These are phyloP conservation scores for Paraphaeosphaeria minitans DNA, from an alignment of 2,329 filamentous ascomycete genomes.

Conservation along the genomic window DNA sequence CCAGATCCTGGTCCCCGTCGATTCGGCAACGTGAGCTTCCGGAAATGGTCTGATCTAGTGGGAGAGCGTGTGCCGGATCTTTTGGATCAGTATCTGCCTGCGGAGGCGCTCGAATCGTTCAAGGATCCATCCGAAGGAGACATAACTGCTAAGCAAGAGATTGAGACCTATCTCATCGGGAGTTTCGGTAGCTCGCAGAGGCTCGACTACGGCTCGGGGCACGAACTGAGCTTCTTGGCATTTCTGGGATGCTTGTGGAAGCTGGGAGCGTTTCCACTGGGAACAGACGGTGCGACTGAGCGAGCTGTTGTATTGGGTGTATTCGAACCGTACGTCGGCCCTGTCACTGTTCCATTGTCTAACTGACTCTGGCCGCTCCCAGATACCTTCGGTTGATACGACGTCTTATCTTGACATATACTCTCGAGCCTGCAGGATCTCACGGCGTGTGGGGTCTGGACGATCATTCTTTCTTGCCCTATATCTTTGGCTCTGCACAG, in stretches of 20 bases:
- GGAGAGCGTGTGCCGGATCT: conserved; percentile 63
- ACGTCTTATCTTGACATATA: conserved; percentile 85
- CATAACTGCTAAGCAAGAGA: conserved; percentile 65
- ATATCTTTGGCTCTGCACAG: conserved; percentile 94
- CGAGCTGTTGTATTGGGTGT: conserved; percentile 80
- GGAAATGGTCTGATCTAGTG: conserved; percentile 77
- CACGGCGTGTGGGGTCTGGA: conserved; percentile 99
- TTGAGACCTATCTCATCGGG: conserved; percentile 79
- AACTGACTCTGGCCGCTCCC: conserved; percentile 5
- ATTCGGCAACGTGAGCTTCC: conserved; percentile 91
- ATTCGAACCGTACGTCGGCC: conserved; percentile 72
- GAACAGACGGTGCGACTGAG: conserved; percentile 64
- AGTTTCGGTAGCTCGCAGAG: conserved; percentile 87
- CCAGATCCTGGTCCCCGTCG: conserved; percentile 84
- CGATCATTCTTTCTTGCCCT: conserved; percentile 91
- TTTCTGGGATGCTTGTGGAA: conserved; percentile 94
- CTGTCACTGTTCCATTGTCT: background rate
- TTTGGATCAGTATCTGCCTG: conserved; percentile 62
- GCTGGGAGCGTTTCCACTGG: conserved; percentile 74
- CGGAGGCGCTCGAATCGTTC: conserved; percentile 49
- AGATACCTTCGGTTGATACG: conserved; percentile 83
- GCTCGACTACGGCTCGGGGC: conserved; percentile 93
- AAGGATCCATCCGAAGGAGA: conserved; percentile 27
- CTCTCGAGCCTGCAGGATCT: conserved; percentile 90
- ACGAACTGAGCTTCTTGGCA: conserved; percentile 92